Evolutionary conservation across 208 protist species (phyloP).

Genomic region (Eutreptiella sp.): DNA sequence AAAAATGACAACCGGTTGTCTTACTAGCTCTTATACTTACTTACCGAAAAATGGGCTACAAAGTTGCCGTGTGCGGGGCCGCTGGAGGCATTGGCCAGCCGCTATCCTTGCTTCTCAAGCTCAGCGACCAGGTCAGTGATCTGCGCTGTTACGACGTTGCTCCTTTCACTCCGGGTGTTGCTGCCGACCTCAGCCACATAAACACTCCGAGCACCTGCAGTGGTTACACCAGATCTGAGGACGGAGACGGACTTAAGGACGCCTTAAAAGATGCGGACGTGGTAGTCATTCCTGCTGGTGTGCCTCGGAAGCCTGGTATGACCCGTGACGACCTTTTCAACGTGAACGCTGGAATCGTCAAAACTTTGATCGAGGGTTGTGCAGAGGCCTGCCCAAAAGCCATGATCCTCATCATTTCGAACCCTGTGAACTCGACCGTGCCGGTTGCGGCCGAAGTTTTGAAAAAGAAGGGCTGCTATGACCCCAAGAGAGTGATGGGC

Average conservation of each 20-base stretch:
- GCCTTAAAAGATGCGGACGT: slow-evolving; percentile 65
- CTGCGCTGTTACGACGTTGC: slow-evolving; percentile 82
- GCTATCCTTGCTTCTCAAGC: slow-evolving; percentile 70
- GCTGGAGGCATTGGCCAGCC: slow-evolving; percentile 77
- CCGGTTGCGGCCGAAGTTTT: slow-evolving; percentile 82
- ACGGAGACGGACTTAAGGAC: slow-evolving; percentile 27
- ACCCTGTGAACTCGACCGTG: slow-evolving; percentile 94
- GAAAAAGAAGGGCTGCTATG: slow-evolving; percentile 79
- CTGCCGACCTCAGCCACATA: slow-evolving; percentile 86
- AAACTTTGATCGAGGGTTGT: slow-evolving; percentile 72
- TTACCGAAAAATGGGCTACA: no score
- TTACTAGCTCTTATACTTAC: no score
- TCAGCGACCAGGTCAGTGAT: slow-evolving; percentile 58
- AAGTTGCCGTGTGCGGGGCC: slow-evolving; percentile 74
- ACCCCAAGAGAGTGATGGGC: slow-evolving; percentile 74
- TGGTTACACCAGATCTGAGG: slow-evolving; percentile 29
- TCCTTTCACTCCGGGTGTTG: slow-evolving; percentile 72
- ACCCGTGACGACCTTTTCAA: slow-evolving; percentile 93
- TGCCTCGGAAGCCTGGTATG: slow-evolving; percentile 93
- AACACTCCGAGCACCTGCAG: slow-evolving; percentile 66
- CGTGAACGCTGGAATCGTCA: slow-evolving; percentile 85
- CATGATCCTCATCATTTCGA: slow-evolving; percentile 82
- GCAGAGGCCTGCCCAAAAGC: slow-evolving; percentile 74
- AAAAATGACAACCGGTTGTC: no score
- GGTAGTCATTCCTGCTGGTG: slow-evolving; percentile 86